These are phyloP conservation scores for Candida sphagnicola DNA, from an alignment of 805 yeast genomes.

Conservation along the genomic window DNA sequence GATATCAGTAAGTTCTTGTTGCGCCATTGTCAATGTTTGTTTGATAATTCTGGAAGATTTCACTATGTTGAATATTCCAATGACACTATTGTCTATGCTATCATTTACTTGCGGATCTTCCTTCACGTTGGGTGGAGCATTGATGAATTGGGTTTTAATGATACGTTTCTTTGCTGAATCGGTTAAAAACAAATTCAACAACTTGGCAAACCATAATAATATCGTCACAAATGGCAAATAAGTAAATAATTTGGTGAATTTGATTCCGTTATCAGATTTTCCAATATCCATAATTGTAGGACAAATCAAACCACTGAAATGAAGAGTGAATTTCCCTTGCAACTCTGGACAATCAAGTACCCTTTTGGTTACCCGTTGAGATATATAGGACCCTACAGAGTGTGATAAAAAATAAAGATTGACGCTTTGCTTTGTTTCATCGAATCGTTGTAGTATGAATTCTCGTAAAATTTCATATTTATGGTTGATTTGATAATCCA, in stretches of 20 bases:
- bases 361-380: constrained; percentile 46
- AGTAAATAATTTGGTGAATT: constrained; percentile 20
- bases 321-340: constrained; percentile 19
- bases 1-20: constrained; percentile 55
- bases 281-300: constrained; percentile 69
- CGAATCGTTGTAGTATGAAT: constrained; percentile 13
- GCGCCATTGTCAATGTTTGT: constrained; percentile 56
- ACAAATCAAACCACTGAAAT: constrained; percentile 57
- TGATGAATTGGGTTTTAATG: constrained; percentile 18
- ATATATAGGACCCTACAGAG: constrained; percentile 66
- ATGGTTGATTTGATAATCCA: constrained; percentile 58
- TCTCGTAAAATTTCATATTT: constrained; percentile 48
- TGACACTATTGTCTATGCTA: constrained; percentile 27
- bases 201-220: constrained; percentile 1
- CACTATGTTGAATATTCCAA: constrained; percentile 41
- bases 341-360: constrained; percentile 21
- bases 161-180: constrained; percentile 15
- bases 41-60: constrained; percentile 40
- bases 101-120: constrained; percentile 5
- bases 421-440: constrained; percentile 12
- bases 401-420: constrained; percentile 57
- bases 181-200: constrained; percentile 6
- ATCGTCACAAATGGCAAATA: constrained; percentile 23
- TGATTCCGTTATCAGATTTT: constrained; percentile 31
- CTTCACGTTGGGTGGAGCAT: constrained; percentile 14